A percentile compares a stretch with the other conserved stretches of the same genome.
These are phyloP conservation scores for Cladosporium sp. DNA, from an alignment of 2,329 filamentous ascomycete genomes.

Conservation along the genomic window DNA sequence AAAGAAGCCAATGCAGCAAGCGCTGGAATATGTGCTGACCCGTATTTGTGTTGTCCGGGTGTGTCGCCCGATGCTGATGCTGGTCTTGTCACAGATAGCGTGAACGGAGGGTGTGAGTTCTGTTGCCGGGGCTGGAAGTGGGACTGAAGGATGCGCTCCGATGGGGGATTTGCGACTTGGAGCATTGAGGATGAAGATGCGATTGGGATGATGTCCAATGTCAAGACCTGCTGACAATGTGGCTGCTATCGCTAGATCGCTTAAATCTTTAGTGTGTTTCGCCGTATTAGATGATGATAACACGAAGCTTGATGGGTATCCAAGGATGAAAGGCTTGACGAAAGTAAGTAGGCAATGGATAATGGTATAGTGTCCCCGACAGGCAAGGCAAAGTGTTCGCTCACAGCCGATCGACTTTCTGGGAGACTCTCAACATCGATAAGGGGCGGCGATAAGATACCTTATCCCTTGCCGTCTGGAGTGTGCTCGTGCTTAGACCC, in stretches of 20 bases:
- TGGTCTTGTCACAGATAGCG: slow-evolving; percentile 27
- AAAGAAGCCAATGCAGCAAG: slow-evolving; percentile 56
- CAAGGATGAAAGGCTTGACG: not conserved
- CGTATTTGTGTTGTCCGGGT: slow-evolving; percentile 46
- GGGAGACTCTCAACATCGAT: slow-evolving; percentile 1
- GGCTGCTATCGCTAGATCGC: too few species aligned
- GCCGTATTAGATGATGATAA: not conserved
- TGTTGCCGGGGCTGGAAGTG: slow-evolving; percentile 5
- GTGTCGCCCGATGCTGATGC: slow-evolving; percentile 49
- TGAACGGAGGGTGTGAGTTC: slow-evolving; percentile 9
- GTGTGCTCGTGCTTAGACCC: not conserved
- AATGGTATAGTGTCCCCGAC: slow-evolving; percentile 51
- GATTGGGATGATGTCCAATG: not conserved
- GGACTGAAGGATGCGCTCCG: slow-evolving; percentile 8
- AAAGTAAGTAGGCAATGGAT: slow-evolving; percentile 46
- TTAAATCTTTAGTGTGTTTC: too few species aligned
- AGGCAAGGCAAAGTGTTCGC: not conserved
- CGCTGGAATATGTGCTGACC: slow-evolving; percentile 38
- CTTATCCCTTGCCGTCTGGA: slow-evolving; percentile 3
- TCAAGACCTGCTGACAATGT: not conserved
- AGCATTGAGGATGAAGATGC: slow-evolving; percentile 1
- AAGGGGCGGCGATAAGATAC: slow-evolving; percentile 10
- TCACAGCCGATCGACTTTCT: not conserved
- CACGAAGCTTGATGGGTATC: not conserved
- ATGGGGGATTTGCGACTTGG: slow-evolving; percentile 7